Percentiles rank a stretch among this genome's conserved stretches.
phyloP scores from a whole-genome alignment of 441 rosid species.

The Biscutella laevigata region DNA sequence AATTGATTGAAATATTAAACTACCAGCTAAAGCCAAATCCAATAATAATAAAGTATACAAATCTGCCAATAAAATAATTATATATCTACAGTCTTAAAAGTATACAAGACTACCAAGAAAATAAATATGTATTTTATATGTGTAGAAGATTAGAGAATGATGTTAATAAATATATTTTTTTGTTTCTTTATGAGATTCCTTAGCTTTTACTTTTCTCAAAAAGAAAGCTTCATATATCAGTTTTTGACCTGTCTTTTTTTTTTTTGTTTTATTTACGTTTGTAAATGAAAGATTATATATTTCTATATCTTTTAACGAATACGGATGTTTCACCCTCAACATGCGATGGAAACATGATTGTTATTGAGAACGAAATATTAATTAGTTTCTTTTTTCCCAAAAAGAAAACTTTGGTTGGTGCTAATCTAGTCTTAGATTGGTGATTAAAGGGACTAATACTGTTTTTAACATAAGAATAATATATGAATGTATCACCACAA shows the following conservation, averaged over 20 bases:
- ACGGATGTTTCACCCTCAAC: constrained; percentile 20
- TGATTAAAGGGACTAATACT: background rate
- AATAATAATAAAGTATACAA: constrained; percentile 12
- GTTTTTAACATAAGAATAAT: background rate
- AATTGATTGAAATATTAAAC: constrained; percentile 14
- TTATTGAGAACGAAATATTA: constrained; percentile 10
- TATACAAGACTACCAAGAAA: too few species aligned
- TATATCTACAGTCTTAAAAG: background rate
- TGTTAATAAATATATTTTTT: background rate
- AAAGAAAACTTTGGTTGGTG: background rate
- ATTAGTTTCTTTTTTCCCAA: background rate
- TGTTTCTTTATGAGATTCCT: constrained; percentile 17
- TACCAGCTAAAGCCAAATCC: constrained; percentile 21
- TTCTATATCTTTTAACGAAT: constrained; percentile 16
- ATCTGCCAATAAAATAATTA: constrained; percentile 5
- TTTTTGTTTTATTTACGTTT: background rate
- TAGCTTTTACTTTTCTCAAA: constrained; percentile 23
- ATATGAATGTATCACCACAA: background rate
- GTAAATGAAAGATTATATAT: background rate
- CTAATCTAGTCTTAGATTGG: background rate
- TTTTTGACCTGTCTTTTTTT: constrained; percentile 1
- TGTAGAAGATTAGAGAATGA: background rate
- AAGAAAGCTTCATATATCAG: constrained; percentile 17
- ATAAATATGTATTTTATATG: too few species aligned
- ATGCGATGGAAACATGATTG: constrained; percentile 19